A percentile compares a stretch with the other conserved stretches of the same genome.
Evolutionary conservation across 2,329 filamentous ascomycete species (phyloP).

Genomic region (Ustilaginoidea virens): DNA sequence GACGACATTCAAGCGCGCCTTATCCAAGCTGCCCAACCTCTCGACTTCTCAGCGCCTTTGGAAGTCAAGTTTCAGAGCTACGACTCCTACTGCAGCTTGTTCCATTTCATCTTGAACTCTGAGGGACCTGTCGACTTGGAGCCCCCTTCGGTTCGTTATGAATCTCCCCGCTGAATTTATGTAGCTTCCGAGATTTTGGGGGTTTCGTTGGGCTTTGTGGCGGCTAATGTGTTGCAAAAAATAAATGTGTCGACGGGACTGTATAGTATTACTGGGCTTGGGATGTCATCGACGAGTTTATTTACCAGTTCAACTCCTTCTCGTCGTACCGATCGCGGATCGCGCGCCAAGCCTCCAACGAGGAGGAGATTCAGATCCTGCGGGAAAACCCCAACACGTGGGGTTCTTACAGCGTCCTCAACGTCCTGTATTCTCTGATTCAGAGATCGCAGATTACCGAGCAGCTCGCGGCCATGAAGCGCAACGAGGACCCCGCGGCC

Average conservation of each 20-base stretch:
- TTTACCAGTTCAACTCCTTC: slow-evolving; percentile 99
- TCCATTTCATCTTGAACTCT: slow-evolving; percentile 98
- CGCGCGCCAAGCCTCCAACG: slow-evolving; percentile 67
- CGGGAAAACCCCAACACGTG: slow-evolving; percentile 97
- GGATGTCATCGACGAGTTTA: slow-evolving; percentile 99
- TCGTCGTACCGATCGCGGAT: slow-evolving; percentile 90
- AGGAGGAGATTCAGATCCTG: slow-evolving; percentile 82
- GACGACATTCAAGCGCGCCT: slow-evolving; percentile 92
- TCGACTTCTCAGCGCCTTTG: slow-evolving; percentile 90
- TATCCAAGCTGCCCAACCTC: slow-evolving; percentile 77
- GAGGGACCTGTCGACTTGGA: slow-evolving; percentile 97
- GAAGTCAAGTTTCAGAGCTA: slow-evolving; percentile 98
- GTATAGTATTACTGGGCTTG: slow-evolving; percentile 94
- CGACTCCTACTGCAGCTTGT: slow-evolving; percentile 97
- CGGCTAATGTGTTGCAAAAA: too few species aligned
- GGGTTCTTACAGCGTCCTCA: slow-evolving; percentile 98
- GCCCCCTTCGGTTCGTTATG: slow-evolving; percentile 75
- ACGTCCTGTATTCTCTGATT: slow-evolving; percentile 97
- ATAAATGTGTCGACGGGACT: background rate
- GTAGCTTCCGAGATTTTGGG: background rate
- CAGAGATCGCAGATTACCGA: slow-evolving; percentile 97
- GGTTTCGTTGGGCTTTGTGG: too few species aligned
- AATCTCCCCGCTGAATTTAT: slow-evolving; percentile 1
- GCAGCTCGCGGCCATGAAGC: slow-evolving; percentile 88
- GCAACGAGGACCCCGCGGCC: slow-evolving; percentile 73